Evolutionary conservation across 2,329 filamentous ascomycete species (phyloP).

Genomic region (Aspergillus novofumigatus): DNA sequence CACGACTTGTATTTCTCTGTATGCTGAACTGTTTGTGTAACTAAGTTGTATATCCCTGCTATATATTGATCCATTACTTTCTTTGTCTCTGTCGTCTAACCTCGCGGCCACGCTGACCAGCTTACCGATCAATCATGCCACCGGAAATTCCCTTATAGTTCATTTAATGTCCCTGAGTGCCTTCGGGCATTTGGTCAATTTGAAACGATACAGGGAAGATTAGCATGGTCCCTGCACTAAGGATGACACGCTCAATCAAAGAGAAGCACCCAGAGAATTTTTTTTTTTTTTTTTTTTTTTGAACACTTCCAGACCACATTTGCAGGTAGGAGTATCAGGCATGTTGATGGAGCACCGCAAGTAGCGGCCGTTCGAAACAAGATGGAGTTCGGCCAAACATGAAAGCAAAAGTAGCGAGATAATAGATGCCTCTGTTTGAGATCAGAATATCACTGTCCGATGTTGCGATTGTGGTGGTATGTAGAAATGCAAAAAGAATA

Average conservation of each 20-base stretch:
- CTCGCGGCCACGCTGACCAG: no score
- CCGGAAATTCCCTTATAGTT: conserved; percentile 13
- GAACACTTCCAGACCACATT: conserved; percentile 10
- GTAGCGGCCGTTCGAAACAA: no score
- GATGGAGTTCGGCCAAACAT: not conserved
- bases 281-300: no score
- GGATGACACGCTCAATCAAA: conserved; percentile 89
- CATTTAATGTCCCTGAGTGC: conserved; percentile 20
- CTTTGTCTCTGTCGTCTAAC: not conserved
- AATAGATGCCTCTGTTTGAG: not conserved
- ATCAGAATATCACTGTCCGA: not conserved
- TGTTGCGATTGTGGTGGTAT: not conserved
- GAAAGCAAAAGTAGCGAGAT: not conserved
- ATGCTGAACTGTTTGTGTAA: not conserved
- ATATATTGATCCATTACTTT: not conserved
- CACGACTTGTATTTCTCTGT: not conserved
- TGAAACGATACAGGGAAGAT: conserved; percentile 71
- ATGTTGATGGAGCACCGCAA: no score
- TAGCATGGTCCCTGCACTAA: conserved; percentile 85
- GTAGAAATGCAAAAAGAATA: conserved; percentile 1
- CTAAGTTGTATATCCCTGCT: not conserved
- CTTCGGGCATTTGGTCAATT: conserved; percentile 59
- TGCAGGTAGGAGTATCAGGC: conserved; percentile 4
- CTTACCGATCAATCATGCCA: no score
- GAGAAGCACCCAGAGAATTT: conserved; percentile 69